These are phyloP conservation scores for Pseudonitzschia multistriata DNA, from an alignment of 108 stramenopile genomes.

Conservation along the genomic window DNA sequence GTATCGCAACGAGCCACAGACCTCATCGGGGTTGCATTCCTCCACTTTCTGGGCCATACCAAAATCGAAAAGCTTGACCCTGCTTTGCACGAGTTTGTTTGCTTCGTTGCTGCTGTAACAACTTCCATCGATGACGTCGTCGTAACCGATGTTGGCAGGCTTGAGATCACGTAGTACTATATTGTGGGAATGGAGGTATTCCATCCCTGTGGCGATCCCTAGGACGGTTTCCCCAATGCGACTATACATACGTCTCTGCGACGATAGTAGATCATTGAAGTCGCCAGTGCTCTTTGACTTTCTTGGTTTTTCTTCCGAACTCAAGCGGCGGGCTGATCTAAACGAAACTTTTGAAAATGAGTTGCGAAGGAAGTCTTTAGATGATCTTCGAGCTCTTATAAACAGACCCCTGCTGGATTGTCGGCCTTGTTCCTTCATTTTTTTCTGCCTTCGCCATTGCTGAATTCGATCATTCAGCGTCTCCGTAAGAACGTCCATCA, in stretches of 20 bases:
- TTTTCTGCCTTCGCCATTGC: neutral
- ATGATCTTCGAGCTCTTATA: neutral
- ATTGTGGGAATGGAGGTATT: conserved; percentile 43
- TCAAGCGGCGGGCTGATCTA: neutral
- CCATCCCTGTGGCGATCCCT: conserved; percentile 50
- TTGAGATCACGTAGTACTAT: conserved; percentile 66
- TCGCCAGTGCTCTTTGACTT: no score
- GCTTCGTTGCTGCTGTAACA: neutral
- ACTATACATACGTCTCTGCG: neutral
- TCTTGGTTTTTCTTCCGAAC: no score
- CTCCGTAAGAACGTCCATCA: conserved; percentile 53
- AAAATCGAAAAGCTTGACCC: conserved; percentile 57
- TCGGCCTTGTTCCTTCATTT: neutral
- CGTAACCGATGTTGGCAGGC: conserved; percentile 64
- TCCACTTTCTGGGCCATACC: conserved; percentile 47
- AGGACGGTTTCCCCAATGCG: conserved; percentile 27
- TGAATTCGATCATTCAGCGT: conserved; percentile 46
- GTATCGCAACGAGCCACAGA: conserved; percentile 54
- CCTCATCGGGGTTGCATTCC: conserved; percentile 27
- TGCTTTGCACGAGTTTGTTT: conserved; percentile 3
- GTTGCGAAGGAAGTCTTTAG: neutral
- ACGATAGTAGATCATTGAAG: no score
- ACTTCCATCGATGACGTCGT: neutral
- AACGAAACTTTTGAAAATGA: neutral
- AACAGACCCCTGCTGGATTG: neutral